These are phyloP conservation scores for Lactarius sp. DNA, from an alignment of 768 basidiomycete species.

Conservation along the genomic window DNA sequence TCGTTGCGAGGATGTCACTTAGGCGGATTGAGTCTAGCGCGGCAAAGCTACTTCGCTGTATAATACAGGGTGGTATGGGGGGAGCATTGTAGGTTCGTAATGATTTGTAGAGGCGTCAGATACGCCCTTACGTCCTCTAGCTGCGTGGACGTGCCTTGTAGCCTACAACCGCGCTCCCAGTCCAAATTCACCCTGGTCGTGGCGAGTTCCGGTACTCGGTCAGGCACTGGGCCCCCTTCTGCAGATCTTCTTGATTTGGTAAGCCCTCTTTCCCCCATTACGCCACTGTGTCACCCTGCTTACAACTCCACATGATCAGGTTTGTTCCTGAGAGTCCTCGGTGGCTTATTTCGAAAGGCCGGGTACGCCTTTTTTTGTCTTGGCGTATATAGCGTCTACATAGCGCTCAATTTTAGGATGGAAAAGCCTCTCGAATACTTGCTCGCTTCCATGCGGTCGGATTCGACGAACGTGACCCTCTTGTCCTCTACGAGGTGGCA, in stretches of 20 bases:
- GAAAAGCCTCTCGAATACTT: conserved; percentile 54
- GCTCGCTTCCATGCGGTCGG: conserved; percentile 70
- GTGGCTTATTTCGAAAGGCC: conserved; percentile 57
- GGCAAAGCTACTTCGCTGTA: conserved; percentile 60
- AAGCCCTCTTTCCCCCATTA: conserved; percentile 14
- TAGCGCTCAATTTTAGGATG: conserved; percentile 37
- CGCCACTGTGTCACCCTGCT: background rate
- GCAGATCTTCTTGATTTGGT: conserved; percentile 54
- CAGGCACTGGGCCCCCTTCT: conserved; percentile 55
- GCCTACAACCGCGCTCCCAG: conserved; percentile 33
- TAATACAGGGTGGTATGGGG: conserved; percentile 73
- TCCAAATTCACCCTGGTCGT: conserved; percentile 48
- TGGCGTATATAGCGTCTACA: background rate
- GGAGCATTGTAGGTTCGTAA: conserved; percentile 53
- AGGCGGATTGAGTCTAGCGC: conserved; percentile 34
- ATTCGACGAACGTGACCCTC: conserved; percentile 52
- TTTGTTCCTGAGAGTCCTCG: conserved; percentile 67
- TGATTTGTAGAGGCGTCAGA: conserved; percentile 29
- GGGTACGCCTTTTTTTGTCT: conserved; percentile 34
- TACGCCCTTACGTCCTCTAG: conserved; percentile 24
- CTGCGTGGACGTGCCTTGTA: conserved; percentile 46
- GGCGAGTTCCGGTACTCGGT: conserved; percentile 60
- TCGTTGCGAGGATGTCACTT: background rate
- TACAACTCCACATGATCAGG: conserved; percentile 33
- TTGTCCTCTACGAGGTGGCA: conserved; percentile 48